Conservation (phyloP, 805 yeast species). For the Debaryomyces hansenii region DNA sequence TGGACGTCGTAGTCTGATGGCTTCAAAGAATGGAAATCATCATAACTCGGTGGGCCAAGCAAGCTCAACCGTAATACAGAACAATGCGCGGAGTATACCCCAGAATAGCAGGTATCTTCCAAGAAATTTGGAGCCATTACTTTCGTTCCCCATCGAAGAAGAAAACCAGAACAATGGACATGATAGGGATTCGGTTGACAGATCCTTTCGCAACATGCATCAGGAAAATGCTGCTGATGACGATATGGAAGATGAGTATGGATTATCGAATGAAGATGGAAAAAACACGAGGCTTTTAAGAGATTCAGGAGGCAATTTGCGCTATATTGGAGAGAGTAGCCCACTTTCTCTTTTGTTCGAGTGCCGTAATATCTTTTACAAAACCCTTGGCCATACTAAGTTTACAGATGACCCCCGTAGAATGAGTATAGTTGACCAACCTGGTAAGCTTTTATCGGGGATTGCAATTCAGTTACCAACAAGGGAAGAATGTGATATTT, state of each 20-base stretch:
- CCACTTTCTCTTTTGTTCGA: conserved; percentile 42
- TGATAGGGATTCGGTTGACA: no score
- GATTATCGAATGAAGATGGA: conserved; percentile 16
- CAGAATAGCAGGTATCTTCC: no score
- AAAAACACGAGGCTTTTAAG: conserved; percentile 26
- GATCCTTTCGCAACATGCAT: no score
- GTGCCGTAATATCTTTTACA: conserved; percentile 35
- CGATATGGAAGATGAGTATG: conserved; percentile 6
- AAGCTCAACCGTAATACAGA: no score
- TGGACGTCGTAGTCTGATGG: no score
- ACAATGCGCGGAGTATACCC: no score
- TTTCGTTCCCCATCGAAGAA: no score
- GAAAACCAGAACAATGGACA: no score
- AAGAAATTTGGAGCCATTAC: no score
- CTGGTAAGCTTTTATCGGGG: conserved; percentile 19
- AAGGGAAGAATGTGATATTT: conserved; percentile 1
- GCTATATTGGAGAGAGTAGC: conserved; percentile 44
- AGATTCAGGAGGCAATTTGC: conserved; percentile 34
- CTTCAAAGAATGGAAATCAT: no score
- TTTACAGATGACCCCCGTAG: conserved; percentile 40
- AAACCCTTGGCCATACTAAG: conserved; percentile 27
- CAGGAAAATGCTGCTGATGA: conserved; percentile 5
- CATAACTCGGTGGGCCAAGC: no score
- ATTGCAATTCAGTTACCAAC: conserved; percentile 4
- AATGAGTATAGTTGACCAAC: conserved; percentile 13